phyloP scores from a whole-genome alignment of 768 basidiomycete species.

The Chiua virens region DNA sequence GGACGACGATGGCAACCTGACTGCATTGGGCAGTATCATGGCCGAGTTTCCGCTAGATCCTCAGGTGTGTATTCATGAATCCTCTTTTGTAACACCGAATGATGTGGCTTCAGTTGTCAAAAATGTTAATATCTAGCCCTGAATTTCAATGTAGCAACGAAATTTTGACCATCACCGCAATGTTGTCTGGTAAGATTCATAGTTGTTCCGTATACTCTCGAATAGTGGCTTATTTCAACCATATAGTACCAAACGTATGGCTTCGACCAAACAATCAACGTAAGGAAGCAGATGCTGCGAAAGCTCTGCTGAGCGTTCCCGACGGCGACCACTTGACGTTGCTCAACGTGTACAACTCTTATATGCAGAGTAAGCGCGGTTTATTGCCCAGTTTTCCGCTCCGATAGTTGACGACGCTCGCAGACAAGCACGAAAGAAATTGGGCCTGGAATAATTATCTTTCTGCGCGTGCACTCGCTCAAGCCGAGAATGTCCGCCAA shows the following conservation, averaged over 20 bases:
- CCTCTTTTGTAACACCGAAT: neutral
- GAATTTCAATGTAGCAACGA: conserved; percentile 97
- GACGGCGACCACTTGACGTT: conserved; percentile 96
- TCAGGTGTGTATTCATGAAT: conserved; percentile 52
- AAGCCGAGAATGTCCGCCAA: conserved; percentile 91
- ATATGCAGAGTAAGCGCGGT: conserved; percentile 65
- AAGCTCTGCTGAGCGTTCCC: conserved; percentile 83
- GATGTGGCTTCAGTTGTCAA: conserved; percentile 56
- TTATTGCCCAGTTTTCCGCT: neutral
- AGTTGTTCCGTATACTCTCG: neutral
- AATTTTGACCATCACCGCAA: conserved; percentile 91
- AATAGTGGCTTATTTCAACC: neutral
- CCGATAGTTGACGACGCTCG: neutral
- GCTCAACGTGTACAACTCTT: conserved; percentile 94
- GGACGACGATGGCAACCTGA: conserved; percentile 92
- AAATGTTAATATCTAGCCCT: conserved; percentile 91
- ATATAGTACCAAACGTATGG: conserved; percentile 85
- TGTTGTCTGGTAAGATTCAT: conserved; percentile 77
- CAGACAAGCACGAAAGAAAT: conserved; percentile 74
- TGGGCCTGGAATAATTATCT: conserved; percentile 95
- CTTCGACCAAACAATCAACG: conserved; percentile 84
- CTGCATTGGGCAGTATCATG: conserved; percentile 86
- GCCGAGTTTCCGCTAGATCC: conserved; percentile 99
- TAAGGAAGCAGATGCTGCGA: conserved; percentile 91
- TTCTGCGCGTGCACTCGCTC: conserved; percentile 74